phyloP scores from a whole-genome alignment of 305 asterid genomes.

The Withania somnifera region DNA sequence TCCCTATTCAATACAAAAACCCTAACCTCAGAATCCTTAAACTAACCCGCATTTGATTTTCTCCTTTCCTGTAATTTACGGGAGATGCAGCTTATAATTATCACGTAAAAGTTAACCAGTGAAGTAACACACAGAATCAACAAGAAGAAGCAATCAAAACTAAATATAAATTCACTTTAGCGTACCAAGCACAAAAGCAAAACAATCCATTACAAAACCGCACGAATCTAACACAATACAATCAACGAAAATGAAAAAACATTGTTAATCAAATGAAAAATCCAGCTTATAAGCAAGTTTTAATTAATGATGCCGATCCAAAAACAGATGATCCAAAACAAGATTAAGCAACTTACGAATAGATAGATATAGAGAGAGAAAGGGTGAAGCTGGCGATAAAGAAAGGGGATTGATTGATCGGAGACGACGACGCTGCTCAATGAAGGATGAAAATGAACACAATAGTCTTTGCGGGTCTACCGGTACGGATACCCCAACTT shows the following conservation, averaged over 20 bases:
- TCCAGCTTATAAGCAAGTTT: not conserved
- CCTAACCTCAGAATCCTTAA: too few species aligned
- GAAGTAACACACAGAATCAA: not conserved
- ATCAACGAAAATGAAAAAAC: not conserved
- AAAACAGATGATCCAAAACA: not conserved
- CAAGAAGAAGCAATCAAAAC: not conserved
- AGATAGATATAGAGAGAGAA: not conserved
- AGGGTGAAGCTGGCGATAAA: too few species aligned
- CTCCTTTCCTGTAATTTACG: not conserved
- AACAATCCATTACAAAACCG: not conserved
- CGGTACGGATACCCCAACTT: too few species aligned
- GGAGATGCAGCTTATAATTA: not conserved
- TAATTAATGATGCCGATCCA: not conserved
- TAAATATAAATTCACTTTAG: not conserved
- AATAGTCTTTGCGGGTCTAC: not conserved
- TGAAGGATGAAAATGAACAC: not conserved
- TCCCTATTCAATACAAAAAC: too few species aligned
- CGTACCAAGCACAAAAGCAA: not conserved
- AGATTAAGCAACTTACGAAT: not conserved
- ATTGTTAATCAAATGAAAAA: not conserved
- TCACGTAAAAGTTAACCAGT: not conserved
- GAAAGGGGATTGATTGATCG: slow-evolving; percentile 5
- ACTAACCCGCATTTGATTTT: too few species aligned
- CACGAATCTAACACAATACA: not conserved
- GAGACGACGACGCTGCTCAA: not conserved